Conservation (phyloP, 2,329 filamentous ascomycete genomes). For the Fusarium decemcellulare region DNA sequence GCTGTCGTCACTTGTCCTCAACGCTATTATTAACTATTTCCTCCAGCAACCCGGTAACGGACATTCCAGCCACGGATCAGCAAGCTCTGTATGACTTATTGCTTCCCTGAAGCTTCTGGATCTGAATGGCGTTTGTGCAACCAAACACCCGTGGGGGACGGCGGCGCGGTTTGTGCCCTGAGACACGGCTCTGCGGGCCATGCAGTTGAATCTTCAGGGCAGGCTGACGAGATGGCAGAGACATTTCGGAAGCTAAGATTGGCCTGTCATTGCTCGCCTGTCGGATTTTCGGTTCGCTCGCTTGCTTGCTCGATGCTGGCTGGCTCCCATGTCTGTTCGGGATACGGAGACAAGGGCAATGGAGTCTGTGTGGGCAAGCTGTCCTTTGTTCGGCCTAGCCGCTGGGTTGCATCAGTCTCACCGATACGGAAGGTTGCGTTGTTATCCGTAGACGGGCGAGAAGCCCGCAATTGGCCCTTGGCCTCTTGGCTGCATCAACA, state of each 20-base stretch:
- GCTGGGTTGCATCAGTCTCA: conserved; percentile 9
- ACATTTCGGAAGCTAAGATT: conserved; percentile 17
- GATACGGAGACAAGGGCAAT: conserved; percentile 27
- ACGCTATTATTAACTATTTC: conserved; percentile 8
- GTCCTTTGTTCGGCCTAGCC: conserved; percentile 27
- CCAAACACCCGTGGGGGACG: background rate
- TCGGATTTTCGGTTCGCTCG: conserved; percentile 17
- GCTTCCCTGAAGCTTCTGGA: conserved; percentile 36
- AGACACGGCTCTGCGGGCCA: conserved; percentile 27
- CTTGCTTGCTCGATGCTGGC: conserved; percentile 15
- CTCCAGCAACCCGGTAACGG: conserved; percentile 25
- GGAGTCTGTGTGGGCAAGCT: conserved; percentile 2
- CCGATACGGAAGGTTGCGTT: conserved; percentile 18
- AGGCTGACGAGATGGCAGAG: conserved; percentile 10
- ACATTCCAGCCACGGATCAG: conserved; percentile 28
- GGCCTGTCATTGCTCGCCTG: conserved; percentile 14
- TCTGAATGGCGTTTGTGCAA: conserved; percentile 10
- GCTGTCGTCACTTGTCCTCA: conserved; percentile 2
- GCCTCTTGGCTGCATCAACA: conserved; percentile 9
- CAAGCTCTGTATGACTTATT: conserved; percentile 20
- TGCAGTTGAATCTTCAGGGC: conserved; percentile 17
- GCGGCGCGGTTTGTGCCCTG: background rate
- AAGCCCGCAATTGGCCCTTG: conserved; percentile 24
- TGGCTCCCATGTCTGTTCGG: conserved; percentile 5
- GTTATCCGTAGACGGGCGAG: conserved; percentile 1